phyloP scores from a whole-genome alignment of 495 filamentous ascomycete genomes.

The Chaetomidium leptoderma region DNA sequence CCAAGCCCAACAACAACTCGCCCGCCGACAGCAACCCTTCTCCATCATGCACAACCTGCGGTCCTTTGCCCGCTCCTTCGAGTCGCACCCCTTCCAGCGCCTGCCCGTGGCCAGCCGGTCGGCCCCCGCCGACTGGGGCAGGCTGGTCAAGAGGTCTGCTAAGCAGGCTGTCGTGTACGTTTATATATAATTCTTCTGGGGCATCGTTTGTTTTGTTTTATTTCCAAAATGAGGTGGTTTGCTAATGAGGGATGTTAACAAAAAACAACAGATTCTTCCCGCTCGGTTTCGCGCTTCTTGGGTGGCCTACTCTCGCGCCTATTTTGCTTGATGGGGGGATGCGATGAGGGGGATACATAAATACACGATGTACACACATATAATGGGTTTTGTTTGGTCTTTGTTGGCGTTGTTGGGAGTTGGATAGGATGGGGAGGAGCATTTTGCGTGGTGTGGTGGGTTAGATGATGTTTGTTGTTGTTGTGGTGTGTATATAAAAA shows the following conservation, averaged over 20 bases:
- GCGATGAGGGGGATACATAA: too few species aligned
- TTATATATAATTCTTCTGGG: not conserved
- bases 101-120: constrained; percentile 24
- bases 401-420: too few species aligned
- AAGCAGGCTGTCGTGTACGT: constrained; percentile 24
- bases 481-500: too few species aligned
- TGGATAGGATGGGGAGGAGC: too few species aligned
- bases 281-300: constrained; percentile 3
- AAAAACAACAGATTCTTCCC: not conserved
- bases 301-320: not conserved
- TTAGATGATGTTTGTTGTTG: too few species aligned
- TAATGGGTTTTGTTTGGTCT: too few species aligned
- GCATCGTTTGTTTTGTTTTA: not conserved
- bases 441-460: too few species aligned
- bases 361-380: too few species aligned
- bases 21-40: constrained; percentile 23
- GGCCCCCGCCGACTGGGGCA: constrained; percentile 27
- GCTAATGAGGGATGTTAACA: not conserved
- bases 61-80: constrained; percentile 27
- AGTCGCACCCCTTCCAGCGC: constrained; percentile 36
- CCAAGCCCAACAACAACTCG: constrained; percentile 5
- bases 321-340: not conserved
- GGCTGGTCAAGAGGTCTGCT: constrained; percentile 16
- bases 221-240: not conserved
- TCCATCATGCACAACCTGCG: constrained; percentile 30